Base-by-base conservation (phyloP, 108 stramenopile species). In the Seminavis robusta region DNA sequence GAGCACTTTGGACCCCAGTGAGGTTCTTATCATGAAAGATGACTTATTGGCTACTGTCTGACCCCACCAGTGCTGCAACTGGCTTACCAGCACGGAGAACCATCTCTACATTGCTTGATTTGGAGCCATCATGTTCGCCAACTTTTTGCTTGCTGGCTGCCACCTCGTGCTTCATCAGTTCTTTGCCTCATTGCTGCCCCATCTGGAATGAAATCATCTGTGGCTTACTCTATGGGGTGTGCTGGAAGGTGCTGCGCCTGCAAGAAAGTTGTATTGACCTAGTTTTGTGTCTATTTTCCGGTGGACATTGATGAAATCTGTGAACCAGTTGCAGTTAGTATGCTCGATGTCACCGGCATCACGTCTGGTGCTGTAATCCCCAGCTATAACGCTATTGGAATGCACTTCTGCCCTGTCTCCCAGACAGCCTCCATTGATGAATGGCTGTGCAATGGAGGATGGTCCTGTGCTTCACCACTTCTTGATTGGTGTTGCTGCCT, bases 21-120 rank as follows among this genome's bases (percentile, higher is more conserved):
- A n/a, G n/a, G n/a, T n/a, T n/a, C n/a, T n/a, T n/a, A n/a, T n/a
- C n/a, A n/a, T n/a, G n/a, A n/a, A n/a, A n/a, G n/a, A n/a, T n/a
- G n/a, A n/a, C n/a, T n/a, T n/a, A n/a, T n/a, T n/a, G n/a, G n/a
- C n/a, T n/a, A n/a, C n/a, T n/a, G n/a, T n/a, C n/a, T n/a, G n/a
- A n/a, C n/a, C n/a, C n/a, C n/a, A n/a, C n/a, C n/a, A 43, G 42
- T 66, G 58, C 47, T 66, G 47, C 37, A 66, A 66, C 65, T 66
- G 65, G 65, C 58, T 66, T 50, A 66, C 65, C 47, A 59, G 57
- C 40, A 66, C 65, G 37, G 65, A 66, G 30, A 66, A 66, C 50
- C 65, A 57, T 32, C 65, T 66, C 39, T 66, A 66, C 65, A 66
- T 66, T 49, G 65, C 57, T 20, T 66, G 65, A 57, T 66, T 66